Conservation (phyloP, 352 stramenopile genomes). For the Globisporangium orthogonon region DNA sequence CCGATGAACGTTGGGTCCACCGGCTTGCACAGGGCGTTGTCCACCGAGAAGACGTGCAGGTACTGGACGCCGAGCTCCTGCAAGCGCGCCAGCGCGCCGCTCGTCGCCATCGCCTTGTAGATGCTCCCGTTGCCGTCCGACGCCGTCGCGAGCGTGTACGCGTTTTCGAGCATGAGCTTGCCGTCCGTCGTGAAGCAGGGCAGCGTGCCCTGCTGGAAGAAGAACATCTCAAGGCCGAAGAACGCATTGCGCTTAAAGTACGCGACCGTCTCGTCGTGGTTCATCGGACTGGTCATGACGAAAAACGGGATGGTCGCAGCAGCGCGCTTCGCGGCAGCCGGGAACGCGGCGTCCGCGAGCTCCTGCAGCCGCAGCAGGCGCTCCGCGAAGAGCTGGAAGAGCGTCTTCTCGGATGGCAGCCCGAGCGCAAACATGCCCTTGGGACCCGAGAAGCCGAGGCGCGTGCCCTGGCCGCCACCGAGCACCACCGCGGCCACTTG, state of each 20-base stretch:
- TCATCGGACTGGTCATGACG: slow-evolving; percentile 97
- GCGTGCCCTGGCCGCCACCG: slow-evolving; percentile 93
- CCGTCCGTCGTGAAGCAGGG: slow-evolving; percentile 92
- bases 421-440: slow-evolving; percentile 95
- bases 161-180: slow-evolving; percentile 95
- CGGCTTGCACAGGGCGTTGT: slow-evolving; percentile 96
- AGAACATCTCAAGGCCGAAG: slow-evolving; percentile 92
- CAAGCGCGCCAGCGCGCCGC: slow-evolving; percentile 87
- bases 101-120: slow-evolving; percentile 91
- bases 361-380: slow-evolving; percentile 74
- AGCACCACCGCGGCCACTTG: slow-evolving; percentile 94
- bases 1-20: slow-evolving; percentile 96
- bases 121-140: slow-evolving; percentile 98
- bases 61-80: slow-evolving; percentile 85
- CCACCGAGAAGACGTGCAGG: slow-evolving; percentile 96
- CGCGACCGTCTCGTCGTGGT: slow-evolving; percentile 88
- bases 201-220: slow-evolving; percentile 96
- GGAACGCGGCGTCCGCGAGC: slow-evolving; percentile 24
- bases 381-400: slow-evolving; percentile 95
- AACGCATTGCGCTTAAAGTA: slow-evolving; percentile 90
- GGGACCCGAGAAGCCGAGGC: slow-evolving; percentile 93
- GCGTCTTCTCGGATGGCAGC: slow-evolving; percentile 85
- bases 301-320: slow-evolving; percentile 75
- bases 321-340: background rate
- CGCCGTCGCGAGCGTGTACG: slow-evolving; percentile 79